Evolutionary conservation across 2,329 filamentous ascomycete species (phyloP).

Genomic region (Zelopaecilomyces penicillatus): DNA sequence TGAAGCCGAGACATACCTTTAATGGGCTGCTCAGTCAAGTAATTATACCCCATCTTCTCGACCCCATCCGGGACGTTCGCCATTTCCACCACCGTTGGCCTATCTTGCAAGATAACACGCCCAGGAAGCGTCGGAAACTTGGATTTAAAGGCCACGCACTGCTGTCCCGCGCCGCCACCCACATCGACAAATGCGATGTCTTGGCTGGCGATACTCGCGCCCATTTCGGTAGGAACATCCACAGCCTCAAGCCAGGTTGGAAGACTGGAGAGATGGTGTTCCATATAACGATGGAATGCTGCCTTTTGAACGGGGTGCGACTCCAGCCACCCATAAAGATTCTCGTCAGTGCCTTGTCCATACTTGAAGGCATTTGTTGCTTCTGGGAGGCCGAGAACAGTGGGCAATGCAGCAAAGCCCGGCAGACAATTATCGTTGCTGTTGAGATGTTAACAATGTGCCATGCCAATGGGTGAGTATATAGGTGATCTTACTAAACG

Average conservation of each 20-base stretch:
- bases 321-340: constrained; percentile 13
- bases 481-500: constrained; percentile 8
- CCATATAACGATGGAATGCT: constrained; percentile 19
- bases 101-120: constrained; percentile 16
- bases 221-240: constrained; percentile 13
- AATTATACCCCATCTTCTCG: constrained; percentile 17
- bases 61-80: constrained; percentile 11
- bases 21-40: constrained; percentile 15
- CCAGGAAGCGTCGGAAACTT: constrained; percentile 8
- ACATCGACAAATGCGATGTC: constrained; percentile 7
- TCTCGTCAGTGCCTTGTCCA: constrained; percentile 7
- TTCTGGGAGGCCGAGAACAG: constrained; percentile 5
- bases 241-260: constrained; percentile 16
- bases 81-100: constrained; percentile 12
- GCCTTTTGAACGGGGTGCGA: constrained; percentile 10
- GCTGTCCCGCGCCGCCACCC: constrained; percentile 14
- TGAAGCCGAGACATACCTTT: constrained; percentile 13
- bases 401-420: constrained; percentile 9
- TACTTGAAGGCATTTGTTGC: constrained; percentile 12
- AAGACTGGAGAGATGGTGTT: constrained; percentile 14
- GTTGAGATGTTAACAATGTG: background rate
- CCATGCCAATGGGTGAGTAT: too few relatives aligned
- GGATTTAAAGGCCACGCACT: constrained; percentile 9
- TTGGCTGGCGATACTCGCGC: constrained; percentile 10
- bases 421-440: constrained; percentile 12